Evolutionary conservation across 2,329 filamentous ascomycete species (phyloP).

Genomic region (Lasiodiplodia gonubiensis): DNA sequence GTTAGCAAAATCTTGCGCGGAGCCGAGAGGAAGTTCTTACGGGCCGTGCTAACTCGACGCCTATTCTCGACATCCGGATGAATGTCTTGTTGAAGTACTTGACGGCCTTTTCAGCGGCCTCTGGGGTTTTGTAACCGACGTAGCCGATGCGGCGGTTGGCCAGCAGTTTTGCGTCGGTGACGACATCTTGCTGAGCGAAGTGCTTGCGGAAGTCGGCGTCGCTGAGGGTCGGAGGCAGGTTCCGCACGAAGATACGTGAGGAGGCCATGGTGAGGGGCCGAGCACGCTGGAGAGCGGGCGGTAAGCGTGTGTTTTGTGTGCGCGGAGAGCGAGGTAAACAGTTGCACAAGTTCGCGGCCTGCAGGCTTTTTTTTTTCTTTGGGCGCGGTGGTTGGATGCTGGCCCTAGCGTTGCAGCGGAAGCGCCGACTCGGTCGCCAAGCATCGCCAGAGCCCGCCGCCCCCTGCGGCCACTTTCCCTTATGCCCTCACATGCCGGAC

Average conservation of each 20-base stretch:
- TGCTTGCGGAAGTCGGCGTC: constrained; percentile 88
- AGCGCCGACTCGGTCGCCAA: constrained; percentile 11
- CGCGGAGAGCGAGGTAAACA: constrained; percentile 22
- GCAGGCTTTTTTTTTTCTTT: not conserved
- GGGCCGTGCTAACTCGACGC: constrained; percentile 84
- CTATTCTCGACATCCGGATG: constrained; percentile 93
- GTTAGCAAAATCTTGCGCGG: constrained; percentile 24
- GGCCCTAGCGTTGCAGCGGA: constrained; percentile 12
- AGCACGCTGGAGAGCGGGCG: not conserved
- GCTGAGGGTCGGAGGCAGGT: constrained; percentile 82
- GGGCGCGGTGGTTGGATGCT: not conserved
- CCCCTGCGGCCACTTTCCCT: constrained; percentile 2
- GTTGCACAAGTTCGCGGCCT: constrained; percentile 12
- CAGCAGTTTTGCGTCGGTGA: constrained; percentile 93
- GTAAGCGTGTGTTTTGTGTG: constrained; percentile 18
- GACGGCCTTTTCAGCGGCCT: constrained; percentile 81
- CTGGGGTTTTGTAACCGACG: constrained; percentile 84
- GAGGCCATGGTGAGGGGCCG: constrained; percentile 62
- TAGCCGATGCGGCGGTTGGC: constrained; percentile 91
- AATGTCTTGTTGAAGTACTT: constrained; percentile 96
- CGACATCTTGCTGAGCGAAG: constrained; percentile 76
- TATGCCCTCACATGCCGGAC: constrained; percentile 17
- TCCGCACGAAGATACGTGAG: constrained; percentile 74
- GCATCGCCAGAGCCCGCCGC: constrained; percentile 10
- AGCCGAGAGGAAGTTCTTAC: constrained; percentile 54